These are phyloP conservation scores for Nematocida ironsii DNA, from an alignment of 371 early-diverging fungal genomes.

Conservation along the genomic window DNA sequence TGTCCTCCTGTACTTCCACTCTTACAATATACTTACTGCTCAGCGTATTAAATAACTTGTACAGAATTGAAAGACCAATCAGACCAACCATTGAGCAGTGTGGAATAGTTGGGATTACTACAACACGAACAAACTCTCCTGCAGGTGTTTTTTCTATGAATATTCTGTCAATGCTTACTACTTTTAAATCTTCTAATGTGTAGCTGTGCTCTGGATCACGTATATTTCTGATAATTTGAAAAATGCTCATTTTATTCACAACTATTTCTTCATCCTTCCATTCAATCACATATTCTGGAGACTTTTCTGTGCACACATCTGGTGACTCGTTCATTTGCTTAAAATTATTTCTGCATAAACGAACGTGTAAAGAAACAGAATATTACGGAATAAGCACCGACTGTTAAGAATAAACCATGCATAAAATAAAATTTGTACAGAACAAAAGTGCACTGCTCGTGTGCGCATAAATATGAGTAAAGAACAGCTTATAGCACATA, in stretches of 20 bases:
- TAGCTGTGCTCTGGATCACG: slow-evolving; percentile 89
- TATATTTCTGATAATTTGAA: slow-evolving; percentile 86
- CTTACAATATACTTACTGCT: slow-evolving; percentile 80
- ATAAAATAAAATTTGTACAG: no score
- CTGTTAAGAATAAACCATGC: no score
- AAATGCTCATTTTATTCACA: slow-evolving; percentile 67
- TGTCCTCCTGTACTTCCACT: slow-evolving; percentile 77
- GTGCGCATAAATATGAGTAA: no score
- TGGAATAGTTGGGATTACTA: slow-evolving; percentile 91
- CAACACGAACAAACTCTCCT: slow-evolving; percentile 40
- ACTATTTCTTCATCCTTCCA: slow-evolving; percentile 32
- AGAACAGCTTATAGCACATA: no score
- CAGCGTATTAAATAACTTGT: slow-evolving; percentile 78
- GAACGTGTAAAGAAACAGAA: no score
- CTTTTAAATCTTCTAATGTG: slow-evolving; percentile 71
- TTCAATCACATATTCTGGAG: slow-evolving; percentile 3
- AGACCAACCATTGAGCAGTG: slow-evolving; percentile 99
- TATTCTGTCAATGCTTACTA: slow-evolving; percentile 59
- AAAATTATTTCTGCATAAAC: slow-evolving; percentile 16
- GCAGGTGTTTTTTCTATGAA: slow-evolving; percentile 28
- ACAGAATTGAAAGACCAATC: slow-evolving; percentile 92
- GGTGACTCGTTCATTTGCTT: slow-evolving; percentile 21
- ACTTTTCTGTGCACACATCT: neutral
- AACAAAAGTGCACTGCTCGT: no score
- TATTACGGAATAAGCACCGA: no score